Conservation (phyloP, 805 yeast genomes). For the Ogataea saltuana region DNA sequence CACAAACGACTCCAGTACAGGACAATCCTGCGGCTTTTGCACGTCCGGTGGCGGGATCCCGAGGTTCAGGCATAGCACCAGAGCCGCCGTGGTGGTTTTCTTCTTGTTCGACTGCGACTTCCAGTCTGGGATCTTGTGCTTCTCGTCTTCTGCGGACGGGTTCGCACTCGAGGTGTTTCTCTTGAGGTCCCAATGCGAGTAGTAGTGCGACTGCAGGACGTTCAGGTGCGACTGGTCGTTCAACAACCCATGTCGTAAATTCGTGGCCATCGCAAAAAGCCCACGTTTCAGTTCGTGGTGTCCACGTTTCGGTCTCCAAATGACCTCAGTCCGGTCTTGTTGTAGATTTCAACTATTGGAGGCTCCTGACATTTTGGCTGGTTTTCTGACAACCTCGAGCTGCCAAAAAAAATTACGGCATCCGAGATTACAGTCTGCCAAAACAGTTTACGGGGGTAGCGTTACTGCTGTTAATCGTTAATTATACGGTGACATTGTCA, state of each 20-base stretch:
- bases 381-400: no score
- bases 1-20: constrained; percentile 89
- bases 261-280: constrained; percentile 23
- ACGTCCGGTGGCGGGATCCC: constrained; percentile 99
- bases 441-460: background rate
- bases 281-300: no score
- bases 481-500: no score
- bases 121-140: constrained; percentile 85
- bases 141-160: constrained; percentile 61
- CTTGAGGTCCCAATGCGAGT: constrained; percentile 79
- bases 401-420: no score
- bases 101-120: constrained; percentile 85
- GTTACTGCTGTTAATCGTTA: background rate
- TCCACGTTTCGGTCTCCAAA: no score
- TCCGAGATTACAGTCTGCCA: constrained; percentile 3
- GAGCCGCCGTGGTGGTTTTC: constrained; percentile 90
- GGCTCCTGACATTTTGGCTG: no score
- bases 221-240: constrained; percentile 34
- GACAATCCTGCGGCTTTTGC: constrained; percentile 89
- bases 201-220: constrained; percentile 34
- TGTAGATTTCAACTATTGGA: no score
- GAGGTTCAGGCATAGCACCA: constrained; percentile 83
- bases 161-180: constrained; percentile 89
- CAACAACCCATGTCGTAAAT: constrained; percentile 35
- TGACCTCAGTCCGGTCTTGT: no score